Percentiles rank a stretch among this genome's conserved stretches.
Evolutionary conservation across 108 stramenopile species (phyloP).

Genomic region (Nitzschia sp.): DNA sequence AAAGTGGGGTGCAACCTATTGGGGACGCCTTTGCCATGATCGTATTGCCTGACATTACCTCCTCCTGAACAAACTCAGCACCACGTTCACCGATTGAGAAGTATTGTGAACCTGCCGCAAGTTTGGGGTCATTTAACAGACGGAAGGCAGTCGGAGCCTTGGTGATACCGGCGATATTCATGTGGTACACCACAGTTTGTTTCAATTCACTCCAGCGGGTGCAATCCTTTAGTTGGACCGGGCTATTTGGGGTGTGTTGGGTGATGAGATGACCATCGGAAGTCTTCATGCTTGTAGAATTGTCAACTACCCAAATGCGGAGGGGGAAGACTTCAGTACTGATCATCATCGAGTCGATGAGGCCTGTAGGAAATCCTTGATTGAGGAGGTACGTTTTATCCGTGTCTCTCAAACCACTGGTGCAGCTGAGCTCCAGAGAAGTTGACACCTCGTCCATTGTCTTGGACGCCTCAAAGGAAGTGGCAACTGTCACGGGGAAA

Average conservation of each 20-base stretch:
- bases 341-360: conserved; percentile 13
- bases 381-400: not conserved
- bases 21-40: conserved; percentile 60
- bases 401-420: no score
- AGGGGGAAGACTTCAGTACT: conserved; percentile 48
- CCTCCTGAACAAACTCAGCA: conserved; percentile 34
- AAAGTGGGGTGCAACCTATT: conserved; percentile 75
- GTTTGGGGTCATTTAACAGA: conserved; percentile 60
- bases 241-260: conserved; percentile 27
- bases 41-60: conserved; percentile 43
- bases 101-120: conserved; percentile 44
- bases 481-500: conserved; percentile 9
- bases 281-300: conserved; percentile 59
- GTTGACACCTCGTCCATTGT: no score
- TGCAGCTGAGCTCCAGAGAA: no score
- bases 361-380: conserved; percentile 33
- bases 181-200: conserved; percentile 59
- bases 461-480: not conserved
- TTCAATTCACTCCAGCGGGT: conserved; percentile 70
- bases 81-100: conserved; percentile 46
- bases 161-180: conserved; percentile 45
- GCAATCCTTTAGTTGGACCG: conserved; percentile 46
- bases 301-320: conserved; percentile 76
- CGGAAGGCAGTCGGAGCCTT: conserved; percentile 65
- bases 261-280: conserved; percentile 65